Percentiles rank a stretch among this genome's conserved stretches.
These are phyloP conservation scores for Chaetomium tenue DNA, from an alignment of 495 filamentous ascomycete genomes.

Conservation along the genomic window DNA sequence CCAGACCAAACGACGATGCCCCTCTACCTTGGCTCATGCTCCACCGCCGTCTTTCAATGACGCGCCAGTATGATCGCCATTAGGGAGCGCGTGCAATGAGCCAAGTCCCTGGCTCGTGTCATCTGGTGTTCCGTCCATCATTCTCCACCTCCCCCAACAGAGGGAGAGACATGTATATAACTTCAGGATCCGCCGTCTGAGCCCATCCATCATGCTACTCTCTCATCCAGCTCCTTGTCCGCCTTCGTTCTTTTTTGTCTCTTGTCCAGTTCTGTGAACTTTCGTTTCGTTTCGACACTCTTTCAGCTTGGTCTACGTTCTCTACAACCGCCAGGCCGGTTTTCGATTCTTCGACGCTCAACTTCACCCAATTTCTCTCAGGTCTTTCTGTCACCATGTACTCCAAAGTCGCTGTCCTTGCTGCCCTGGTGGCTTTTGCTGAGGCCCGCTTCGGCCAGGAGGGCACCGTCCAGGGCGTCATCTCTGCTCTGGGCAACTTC, in stretches of 20 bases:
- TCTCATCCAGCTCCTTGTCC: constrained; percentile 35
- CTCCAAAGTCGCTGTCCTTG: constrained; percentile 43
- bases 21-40: constrained; percentile 24
- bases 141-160: constrained; percentile 12
- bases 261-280: constrained; percentile 52
- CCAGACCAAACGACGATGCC: constrained; percentile 12
- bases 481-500: constrained; percentile 47
- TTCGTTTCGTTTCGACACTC: constrained; percentile 43
- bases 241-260: constrained; percentile 30
- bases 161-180: constrained; percentile 32
- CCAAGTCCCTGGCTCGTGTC: constrained; percentile 22
- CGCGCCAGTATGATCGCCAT: constrained; percentile 38
- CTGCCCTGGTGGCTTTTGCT: constrained; percentile 46
- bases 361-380: constrained; percentile 25
- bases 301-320: constrained; percentile 39
- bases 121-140: constrained; percentile 26
- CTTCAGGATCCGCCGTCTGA: constrained; percentile 17
- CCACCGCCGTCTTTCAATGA: constrained; percentile 21
- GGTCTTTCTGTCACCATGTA: constrained; percentile 41
- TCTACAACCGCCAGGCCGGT: constrained; percentile 42
- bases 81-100: constrained; percentile 29
- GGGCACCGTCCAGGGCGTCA: constrained; percentile 43
- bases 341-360: constrained; percentile 35
- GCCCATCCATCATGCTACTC: constrained; percentile 32
- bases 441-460: constrained; percentile 59